Conservation (phyloP, 2,329 filamentous ascomycete genomes). For the Chrysoporthe deuterocubensis region DNA sequence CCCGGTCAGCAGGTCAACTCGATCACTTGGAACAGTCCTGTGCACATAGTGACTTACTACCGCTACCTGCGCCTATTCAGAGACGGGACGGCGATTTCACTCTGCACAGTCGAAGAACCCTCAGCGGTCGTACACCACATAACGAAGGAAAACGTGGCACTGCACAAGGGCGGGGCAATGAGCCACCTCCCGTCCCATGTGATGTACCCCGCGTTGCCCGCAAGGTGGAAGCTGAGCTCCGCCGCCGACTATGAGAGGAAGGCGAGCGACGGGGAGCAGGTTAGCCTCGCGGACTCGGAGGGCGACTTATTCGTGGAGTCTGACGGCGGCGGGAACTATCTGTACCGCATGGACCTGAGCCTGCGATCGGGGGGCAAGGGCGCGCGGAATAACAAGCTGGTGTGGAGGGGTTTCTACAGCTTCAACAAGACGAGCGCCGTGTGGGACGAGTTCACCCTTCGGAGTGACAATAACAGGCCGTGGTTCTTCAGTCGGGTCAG, state of each 20-base stretch:
- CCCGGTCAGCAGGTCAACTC: conserved; percentile 75
- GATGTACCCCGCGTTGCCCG: conserved; percentile 70
- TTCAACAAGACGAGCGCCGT: conserved; percentile 90
- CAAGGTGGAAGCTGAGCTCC: conserved; percentile 54
- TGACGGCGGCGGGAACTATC: conserved; percentile 79
- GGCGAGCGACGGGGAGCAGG: conserved; percentile 34
- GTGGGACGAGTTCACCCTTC: conserved; percentile 77
- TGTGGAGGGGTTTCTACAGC: conserved; percentile 89
- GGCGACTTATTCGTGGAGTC: conserved; percentile 83
- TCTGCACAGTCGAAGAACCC: conserved; percentile 82
- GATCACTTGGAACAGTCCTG: conserved; percentile 76
- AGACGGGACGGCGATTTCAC: conserved; percentile 80
- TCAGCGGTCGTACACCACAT: conserved; percentile 86
- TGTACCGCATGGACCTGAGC: conserved; percentile 79
- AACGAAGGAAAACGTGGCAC: conserved; percentile 68
- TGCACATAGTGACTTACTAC: conserved; percentile 97
- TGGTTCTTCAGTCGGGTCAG: conserved; percentile 71
- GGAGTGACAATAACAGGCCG: conserved; percentile 59
- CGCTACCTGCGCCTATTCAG: conserved; percentile 95
- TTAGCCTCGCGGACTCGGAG: conserved; percentile 52
- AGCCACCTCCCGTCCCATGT: conserved; percentile 53
- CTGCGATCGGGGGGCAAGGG: conserved; percentile 67
- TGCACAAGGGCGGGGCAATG: conserved; percentile 43
- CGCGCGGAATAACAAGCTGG: conserved; percentile 80
- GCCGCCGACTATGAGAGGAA: conserved; percentile 38